Conservation (phyloP, 164 flowering plant species). For the Berberis vulgaris region DNA sequence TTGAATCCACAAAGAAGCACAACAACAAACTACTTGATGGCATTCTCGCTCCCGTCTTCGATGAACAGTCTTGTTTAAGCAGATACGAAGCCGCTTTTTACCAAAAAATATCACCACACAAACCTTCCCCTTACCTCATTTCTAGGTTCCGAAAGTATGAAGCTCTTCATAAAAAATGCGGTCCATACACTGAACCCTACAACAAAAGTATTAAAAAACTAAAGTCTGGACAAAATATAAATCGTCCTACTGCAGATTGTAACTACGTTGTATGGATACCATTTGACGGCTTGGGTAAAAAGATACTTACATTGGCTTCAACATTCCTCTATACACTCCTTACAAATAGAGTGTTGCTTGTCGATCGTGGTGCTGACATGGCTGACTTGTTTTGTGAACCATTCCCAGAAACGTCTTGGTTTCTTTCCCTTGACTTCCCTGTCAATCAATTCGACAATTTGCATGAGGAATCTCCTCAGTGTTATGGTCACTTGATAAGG, state of each 20-base stretch:
- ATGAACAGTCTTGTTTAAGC: slow-evolving; percentile 59
- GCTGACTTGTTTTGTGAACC: slow-evolving; percentile 83
- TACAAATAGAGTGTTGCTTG: slow-evolving; percentile 70
- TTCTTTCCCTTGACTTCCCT: slow-evolving; percentile 67
- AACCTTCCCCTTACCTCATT: slow-evolving; percentile 52
- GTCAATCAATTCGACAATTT: slow-evolving; percentile 37
- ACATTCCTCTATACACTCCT: slow-evolving; percentile 80
- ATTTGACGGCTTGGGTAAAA: slow-evolving; percentile 72
- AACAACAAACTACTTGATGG: slow-evolving; percentile 49
- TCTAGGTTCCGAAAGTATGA: slow-evolving; percentile 58
- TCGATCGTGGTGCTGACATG: slow-evolving; percentile 62
- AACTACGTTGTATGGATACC: slow-evolving; percentile 77
- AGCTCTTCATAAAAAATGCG: slow-evolving; percentile 62
- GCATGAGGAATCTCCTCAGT: slow-evolving; percentile 33
- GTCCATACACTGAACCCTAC: slow-evolving; percentile 56
- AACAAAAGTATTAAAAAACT: slow-evolving; percentile 42
- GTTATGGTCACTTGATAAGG: slow-evolving; percentile 56
- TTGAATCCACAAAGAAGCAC: neutral
- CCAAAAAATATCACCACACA: slow-evolving; percentile 28
- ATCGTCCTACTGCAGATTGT: slow-evolving; percentile 27
- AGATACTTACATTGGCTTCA: slow-evolving; percentile 63
- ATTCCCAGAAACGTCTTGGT: slow-evolving; percentile 69
- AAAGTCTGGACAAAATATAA: slow-evolving; percentile 23
- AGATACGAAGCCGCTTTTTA: slow-evolving; percentile 44
- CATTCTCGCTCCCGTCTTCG: slow-evolving; percentile 48